These are phyloP conservation scores for Olyra latifolia DNA, from an alignment of 176 grass and related monocot species.

Conservation along the genomic window DNA sequence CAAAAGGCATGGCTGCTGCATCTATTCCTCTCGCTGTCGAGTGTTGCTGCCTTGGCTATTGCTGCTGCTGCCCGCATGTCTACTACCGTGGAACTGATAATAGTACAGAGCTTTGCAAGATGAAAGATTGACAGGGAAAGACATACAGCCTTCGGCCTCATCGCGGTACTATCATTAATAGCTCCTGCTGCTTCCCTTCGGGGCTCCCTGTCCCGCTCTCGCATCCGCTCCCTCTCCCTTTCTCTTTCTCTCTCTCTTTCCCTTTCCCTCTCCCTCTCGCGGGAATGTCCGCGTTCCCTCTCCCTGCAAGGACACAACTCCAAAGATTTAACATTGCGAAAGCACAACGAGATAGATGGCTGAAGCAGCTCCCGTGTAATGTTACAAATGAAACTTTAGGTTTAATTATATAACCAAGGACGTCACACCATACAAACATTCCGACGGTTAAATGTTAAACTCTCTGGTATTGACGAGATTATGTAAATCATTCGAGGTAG, in stretches of 20 bases:
- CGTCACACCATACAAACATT: background rate
- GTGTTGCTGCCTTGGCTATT: conserved; percentile 10
- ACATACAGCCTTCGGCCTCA: conserved; percentile 72
- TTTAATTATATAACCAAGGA: background rate
- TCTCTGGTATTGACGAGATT: background rate
- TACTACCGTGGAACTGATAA: conserved; percentile 32
- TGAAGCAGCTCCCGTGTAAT: background rate
- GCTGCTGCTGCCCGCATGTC: conserved; percentile 17
- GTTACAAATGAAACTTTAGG: background rate
- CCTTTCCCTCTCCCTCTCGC: conserved; percentile 36
- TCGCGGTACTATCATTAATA: conserved; percentile 48
- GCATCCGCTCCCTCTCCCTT: conserved; percentile 21
- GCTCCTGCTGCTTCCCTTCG: conserved; percentile 52
- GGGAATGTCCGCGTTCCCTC: conserved; percentile 48
- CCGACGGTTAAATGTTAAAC: background rate
- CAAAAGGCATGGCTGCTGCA: conserved; percentile 29
- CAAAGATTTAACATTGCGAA: background rate
- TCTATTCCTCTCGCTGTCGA: conserved; percentile 15
- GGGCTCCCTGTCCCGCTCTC: conserved; percentile 35
- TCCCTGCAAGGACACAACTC: conserved; percentile 37
- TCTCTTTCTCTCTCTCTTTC: background rate
- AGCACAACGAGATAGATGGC: background rate
- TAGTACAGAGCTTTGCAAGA: conserved; percentile 62
- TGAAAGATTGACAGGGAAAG: conserved; percentile 56
- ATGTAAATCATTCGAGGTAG: background rate